Evolutionary conservation across 208 protist genomes (phyloP).

Genomic region (Leishmania aethiopica): DNA sequence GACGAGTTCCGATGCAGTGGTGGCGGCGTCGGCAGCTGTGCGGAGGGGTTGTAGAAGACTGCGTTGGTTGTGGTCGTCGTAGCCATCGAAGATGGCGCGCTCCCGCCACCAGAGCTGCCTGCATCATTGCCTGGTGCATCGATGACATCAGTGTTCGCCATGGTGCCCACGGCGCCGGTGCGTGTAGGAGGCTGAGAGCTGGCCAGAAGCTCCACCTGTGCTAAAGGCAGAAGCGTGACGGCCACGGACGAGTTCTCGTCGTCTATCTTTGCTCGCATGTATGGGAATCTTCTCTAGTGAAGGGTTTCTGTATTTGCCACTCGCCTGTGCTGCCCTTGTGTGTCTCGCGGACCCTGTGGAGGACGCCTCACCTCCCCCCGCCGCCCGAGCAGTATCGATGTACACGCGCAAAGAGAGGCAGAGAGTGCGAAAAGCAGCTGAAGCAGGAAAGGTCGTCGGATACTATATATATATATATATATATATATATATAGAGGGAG

Average conservation of each 20-base stretch:
- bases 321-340: too few relatives aligned
- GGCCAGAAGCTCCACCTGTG: slow-evolving; percentile 1
- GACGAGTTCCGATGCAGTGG: slow-evolving; percentile 8
- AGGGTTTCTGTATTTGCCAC: not conserved
- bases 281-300: not conserved
- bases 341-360: not conserved
- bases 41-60: slow-evolving; percentile 1
- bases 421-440: not conserved
- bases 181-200: not conserved
- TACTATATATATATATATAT: too few relatives aligned
- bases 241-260: slow-evolving; percentile 25
- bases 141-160: not conserved
- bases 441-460: not conserved
- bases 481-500: too few relatives aligned
- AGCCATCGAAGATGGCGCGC: not conserved
- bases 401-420: not conserved
- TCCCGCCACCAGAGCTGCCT: not conserved
- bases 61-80: slow-evolving; percentile 2
- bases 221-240: slow-evolving; percentile 12
- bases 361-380: not conserved
- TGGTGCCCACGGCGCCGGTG: not conserved
- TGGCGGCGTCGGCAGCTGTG: slow-evolving; percentile 6
- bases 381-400: not conserved
- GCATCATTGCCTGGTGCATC: not conserved
- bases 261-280: slow-evolving; percentile 13